Base-by-base conservation (phyloP, 148 eudicot genomes). In the Persicaria maculosa region DNA sequence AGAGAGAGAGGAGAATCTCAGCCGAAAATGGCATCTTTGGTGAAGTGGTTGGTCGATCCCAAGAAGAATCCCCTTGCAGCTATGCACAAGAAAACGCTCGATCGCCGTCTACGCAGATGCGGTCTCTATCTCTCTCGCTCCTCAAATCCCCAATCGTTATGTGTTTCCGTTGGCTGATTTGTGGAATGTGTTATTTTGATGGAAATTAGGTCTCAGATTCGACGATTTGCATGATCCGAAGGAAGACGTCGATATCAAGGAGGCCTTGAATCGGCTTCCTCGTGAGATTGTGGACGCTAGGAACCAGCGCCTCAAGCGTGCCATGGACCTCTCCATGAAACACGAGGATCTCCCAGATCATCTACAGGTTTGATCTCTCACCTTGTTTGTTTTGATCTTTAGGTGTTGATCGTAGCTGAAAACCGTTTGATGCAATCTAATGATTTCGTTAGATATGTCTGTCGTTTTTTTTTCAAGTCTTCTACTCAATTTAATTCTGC, bases 281-380 rank as follows among this genome's bases (percentile, higher is more conserved):
- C 79, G 91, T 43, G 97, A 93, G 85, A 74, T 93, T 47, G 91
- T 93, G 12, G 91, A 91, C 55, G 97, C 98, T 76, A 85, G 98
- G 53, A 88, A 86, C 72, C 98, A 91, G 72, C 91, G 98, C 36
- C 91, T 93, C 50, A 85, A 85, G 85, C 97, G 98, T 19, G 97
- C 97, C 25, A 85, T 91, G 83, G 97, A 93, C 71, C 95, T 93
- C 54, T 89, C 97, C 44, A 78, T 91, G 93, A 93, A 93, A 84
- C 97, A 93, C 77, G 81, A 89, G 58, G 87, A 92, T 46, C 93
- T 95, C 16, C 81, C 99, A 16, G 78, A 79, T 10, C 89, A 90
- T 48, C 82, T 95, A 20, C 99, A 95, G 99, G 99, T 91, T 15
- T 52, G 25, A 0, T 40, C 19, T 76, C 14, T 67, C 72, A 47